These are phyloP conservation scores for Casuarina glauca DNA, from an alignment of 306 rosid genomes.

Conservation along the genomic window DNA sequence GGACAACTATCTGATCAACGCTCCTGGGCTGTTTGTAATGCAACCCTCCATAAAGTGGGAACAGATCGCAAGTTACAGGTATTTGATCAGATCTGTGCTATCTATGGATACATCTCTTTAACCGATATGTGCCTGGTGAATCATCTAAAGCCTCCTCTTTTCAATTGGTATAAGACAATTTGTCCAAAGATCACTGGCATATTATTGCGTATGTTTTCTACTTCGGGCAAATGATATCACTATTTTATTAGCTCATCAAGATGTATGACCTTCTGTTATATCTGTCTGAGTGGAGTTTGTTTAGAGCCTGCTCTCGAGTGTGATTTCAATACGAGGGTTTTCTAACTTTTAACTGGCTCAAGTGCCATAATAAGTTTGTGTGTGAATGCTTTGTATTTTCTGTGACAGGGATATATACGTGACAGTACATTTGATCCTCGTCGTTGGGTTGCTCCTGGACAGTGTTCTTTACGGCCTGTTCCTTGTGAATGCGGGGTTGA, in stretches of 20 bases:
- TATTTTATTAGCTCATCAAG: not conserved
- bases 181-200: not conserved
- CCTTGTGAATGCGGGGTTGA: conserved; percentile 81
- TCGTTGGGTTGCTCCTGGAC: conserved; percentile 98
- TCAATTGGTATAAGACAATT: not conserved
- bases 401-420: conserved; percentile 65
- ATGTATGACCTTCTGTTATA: not conserved
- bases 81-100: conserved; percentile 2
- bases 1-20: conserved; percentile 70
- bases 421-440: conserved; percentile 94
- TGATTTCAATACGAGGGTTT: not conserved
- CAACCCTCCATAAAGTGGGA: conserved; percentile 72
- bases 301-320: not conserved
- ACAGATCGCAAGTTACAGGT: conserved; percentile 74
- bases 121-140: not conserved
- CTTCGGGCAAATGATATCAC: not conserved
- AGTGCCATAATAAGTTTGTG: conserved; percentile 3
- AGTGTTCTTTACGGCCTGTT: conserved; percentile 49
- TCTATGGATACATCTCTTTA: not conserved
- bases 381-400: conserved; percentile 23
- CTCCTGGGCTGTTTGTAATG: conserved; percentile 53
- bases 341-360: not conserved
- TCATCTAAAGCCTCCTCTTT: not conserved
- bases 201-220: not conserved
- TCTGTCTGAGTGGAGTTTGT: not conserved